Conservation (phyloP, 768 basidiomycete species). For the Galerina sulciceps region DNA sequence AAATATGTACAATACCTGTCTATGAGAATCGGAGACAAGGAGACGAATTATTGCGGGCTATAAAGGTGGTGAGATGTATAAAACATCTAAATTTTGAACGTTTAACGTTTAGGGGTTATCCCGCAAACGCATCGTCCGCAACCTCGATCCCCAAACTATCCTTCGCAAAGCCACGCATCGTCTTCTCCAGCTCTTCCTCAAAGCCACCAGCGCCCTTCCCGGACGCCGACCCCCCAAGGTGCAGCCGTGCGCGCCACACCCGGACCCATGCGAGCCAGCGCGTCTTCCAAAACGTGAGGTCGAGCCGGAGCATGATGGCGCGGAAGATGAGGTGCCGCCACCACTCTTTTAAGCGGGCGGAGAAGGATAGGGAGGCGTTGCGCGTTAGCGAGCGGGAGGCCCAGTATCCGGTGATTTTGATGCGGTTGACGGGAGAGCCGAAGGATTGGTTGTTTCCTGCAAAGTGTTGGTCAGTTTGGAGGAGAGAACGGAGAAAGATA, state of each 20-base stretch:
- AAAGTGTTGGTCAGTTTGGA: constrained; percentile 12
- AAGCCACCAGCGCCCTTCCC: constrained; percentile 55
- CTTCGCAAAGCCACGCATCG: constrained; percentile 77
- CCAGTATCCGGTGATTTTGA: constrained; percentile 88
- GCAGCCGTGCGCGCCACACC: constrained; percentile 35
- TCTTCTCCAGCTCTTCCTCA: constrained; percentile 82
- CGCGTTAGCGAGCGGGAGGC: constrained; percentile 69
- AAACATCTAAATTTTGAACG: too few relatives aligned
- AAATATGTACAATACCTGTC: too few relatives aligned
- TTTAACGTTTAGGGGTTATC: constrained; percentile 31
- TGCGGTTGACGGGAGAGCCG: constrained; percentile 86
- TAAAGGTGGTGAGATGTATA: too few relatives aligned
- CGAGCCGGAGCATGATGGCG: constrained; percentile 66
- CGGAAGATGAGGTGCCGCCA: constrained; percentile 68
- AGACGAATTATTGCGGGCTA: too few relatives aligned
- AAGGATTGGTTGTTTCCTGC: constrained; percentile 81
- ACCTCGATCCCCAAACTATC: constrained; percentile 82
- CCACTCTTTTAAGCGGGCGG: constrained; percentile 52
- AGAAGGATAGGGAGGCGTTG: constrained; percentile 43
- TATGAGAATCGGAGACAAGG: too few relatives aligned
- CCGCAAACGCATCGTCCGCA: constrained; percentile 56
- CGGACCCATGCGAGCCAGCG: constrained; percentile 56
- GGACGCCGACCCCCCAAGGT: constrained; percentile 46
- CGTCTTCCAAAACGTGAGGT: constrained; percentile 71
- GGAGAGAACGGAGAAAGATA: constrained; percentile 13